Evolutionary conservation across 345 rosid species (phyloP).

Genomic region (Linum tenue): DNA sequence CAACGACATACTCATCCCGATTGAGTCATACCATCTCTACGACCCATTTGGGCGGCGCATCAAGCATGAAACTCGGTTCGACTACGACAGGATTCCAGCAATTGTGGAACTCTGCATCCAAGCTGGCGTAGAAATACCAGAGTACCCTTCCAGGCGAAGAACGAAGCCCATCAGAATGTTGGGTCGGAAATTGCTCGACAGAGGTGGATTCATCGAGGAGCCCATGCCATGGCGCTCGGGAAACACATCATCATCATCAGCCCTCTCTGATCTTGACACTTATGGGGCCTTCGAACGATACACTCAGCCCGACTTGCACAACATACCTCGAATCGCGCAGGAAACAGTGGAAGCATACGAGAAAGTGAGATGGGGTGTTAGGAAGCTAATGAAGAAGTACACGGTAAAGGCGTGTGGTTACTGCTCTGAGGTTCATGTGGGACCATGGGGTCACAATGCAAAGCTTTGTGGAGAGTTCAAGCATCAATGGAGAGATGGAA

Average conservation of each 20-base stretch:
- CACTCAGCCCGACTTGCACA: constrained; percentile 42
- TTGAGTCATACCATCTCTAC: constrained; percentile 81
- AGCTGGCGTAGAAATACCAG: constrained; percentile 75
- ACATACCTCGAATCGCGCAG: constrained; percentile 59
- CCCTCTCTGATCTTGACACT: constrained; percentile 62
- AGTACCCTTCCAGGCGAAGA: constrained; percentile 76
- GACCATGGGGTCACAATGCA: constrained; percentile 90
- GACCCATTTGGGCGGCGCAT: constrained; percentile 78
- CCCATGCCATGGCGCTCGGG: constrained; percentile 38
- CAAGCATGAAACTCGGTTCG: constrained; percentile 69
- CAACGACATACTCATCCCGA: constrained; percentile 58
- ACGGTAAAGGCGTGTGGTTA: constrained; percentile 91
- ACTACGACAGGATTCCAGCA: constrained; percentile 78
- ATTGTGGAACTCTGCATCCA: constrained; percentile 84
- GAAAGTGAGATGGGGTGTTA: constrained; percentile 51
- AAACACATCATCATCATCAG: constrained; percentile 24
- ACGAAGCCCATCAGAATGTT: constrained; percentile 63
- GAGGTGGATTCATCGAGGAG: constrained; percentile 58
- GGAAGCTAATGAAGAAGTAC: constrained; percentile 56
- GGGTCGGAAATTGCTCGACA: constrained; percentile 59
- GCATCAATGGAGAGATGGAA: constrained; percentile 97
- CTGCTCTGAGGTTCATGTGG: constrained; percentile 84
- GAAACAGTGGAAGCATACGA: constrained; percentile 72
- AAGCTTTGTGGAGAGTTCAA: constrained; percentile 87
- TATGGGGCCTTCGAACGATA: constrained; percentile 45